Evolutionary conservation across 768 basidiomycete genomes (phyloP).

Genomic region (Phlegmacium glaucopus): DNA sequence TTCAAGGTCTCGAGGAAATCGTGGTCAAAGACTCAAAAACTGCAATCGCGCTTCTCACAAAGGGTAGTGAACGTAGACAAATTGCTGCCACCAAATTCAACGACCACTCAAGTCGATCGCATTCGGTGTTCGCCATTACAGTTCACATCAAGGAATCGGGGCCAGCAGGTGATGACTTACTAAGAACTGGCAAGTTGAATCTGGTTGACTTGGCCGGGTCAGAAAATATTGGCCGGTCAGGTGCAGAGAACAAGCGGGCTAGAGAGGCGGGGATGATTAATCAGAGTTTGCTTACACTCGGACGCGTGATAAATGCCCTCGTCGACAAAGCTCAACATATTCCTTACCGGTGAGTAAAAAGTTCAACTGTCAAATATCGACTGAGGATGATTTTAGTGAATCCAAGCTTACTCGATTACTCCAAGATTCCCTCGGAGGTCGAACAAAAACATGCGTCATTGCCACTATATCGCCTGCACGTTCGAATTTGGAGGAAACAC

Average conservation of each 20-base stretch:
- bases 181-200: conserved; percentile 94
- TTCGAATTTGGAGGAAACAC: conserved; percentile 93
- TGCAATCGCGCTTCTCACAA: conserved; percentile 79
- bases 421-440: conserved; percentile 98
- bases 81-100: conserved; percentile 98
- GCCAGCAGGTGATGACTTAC: conserved; percentile 76
- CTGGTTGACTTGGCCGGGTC: conserved; percentile 97
- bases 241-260: conserved; percentile 92
- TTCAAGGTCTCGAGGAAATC: conserved; percentile 92
- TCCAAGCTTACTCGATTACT: conserved; percentile 96
- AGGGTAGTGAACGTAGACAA: conserved; percentile 88
- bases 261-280: conserved; percentile 99
- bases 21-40: conserved; percentile 79
- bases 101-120: conserved; percentile 95
- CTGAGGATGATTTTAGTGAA: conserved; percentile 50
- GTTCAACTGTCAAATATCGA: not conserved
- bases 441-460: conserved; percentile 96
- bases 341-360: conserved; percentile 73
- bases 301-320: conserved; percentile 92
- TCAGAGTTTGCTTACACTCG: conserved; percentile 93
- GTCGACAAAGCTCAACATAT: conserved; percentile 91
- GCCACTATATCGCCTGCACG: conserved; percentile 94
- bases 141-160: conserved; percentile 88
- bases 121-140: conserved; percentile 96
- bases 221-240: conserved; percentile 94